phyloP scores from a whole-genome alignment of 345 rosid genomes.

The Ceriops zippeliana region DNA sequence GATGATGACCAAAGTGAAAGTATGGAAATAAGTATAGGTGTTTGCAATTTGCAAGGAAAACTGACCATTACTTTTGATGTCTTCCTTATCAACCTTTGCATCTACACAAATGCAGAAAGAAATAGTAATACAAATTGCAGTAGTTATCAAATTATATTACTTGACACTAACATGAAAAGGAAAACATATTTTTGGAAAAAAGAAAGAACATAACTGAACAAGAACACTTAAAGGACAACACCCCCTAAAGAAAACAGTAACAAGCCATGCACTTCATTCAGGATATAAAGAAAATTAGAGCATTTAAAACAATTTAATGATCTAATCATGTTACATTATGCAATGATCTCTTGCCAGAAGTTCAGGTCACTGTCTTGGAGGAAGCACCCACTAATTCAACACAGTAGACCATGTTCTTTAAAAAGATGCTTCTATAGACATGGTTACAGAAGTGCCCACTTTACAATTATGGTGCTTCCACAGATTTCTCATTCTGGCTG shows the following conservation, averaged over 20 bases:
- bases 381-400: not conserved
- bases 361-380: not conserved
- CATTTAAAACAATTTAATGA: not conserved
- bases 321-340: not conserved
- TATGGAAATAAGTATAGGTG: not conserved
- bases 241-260: not conserved
- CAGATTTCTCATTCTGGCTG: too few relatives aligned
- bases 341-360: not conserved
- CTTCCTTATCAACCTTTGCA: slow-evolving; percentile 81
- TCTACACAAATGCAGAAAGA: slow-evolving; percentile 42
- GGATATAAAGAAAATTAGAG: not conserved
- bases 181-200: not conserved
- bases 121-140: slow-evolving; percentile 8
- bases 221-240: not conserved
- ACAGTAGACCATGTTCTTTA: not conserved
- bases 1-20: not conserved
- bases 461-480: too few relatives aligned
- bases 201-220: not conserved
- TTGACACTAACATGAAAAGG: not conserved
- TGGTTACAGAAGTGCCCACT: too few relatives aligned
- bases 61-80: slow-evolving; percentile 62
- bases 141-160: slow-evolving; percentile 4
- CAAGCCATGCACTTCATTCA: not conserved
- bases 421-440: too few relatives aligned
- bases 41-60: not conserved